Base-by-base conservation (phyloP, 352 stramenopile species). In the Globisporangium radiosum region DNA sequence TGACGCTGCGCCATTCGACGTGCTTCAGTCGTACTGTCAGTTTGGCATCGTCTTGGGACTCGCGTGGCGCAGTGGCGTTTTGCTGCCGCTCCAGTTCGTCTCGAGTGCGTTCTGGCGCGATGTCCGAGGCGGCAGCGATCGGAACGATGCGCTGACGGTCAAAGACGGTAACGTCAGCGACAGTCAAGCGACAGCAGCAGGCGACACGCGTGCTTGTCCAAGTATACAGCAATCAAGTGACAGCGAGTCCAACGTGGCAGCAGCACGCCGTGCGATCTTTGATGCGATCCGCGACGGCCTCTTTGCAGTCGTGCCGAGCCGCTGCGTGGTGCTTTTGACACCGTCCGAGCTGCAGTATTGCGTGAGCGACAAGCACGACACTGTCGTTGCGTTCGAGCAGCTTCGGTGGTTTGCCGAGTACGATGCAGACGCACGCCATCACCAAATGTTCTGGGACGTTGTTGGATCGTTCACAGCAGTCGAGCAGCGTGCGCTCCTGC, bases 11-110 rank as follows among this genome's bases (percentile, higher is more conserved):
- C 55, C 54, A 38, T 63, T 70, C 2, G 55, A 85, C 19, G 54
- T 78, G 8, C 39, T 87, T 2, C 54, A 72, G n/a, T 87, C 70
- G 70, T 87, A 75, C 49, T 86, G 77, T 42, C 65, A 70, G 13
- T 60, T 90, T 8, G 83, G 81, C 0, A 75, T 85, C 53, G 11
- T 88, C 13, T 57, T 91, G 7, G 81, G 81, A 7, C 81, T 91
- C 17, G 70, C 76, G 0, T 93, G 83, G 83, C 66, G 81, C 3
- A 69, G 72, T 7, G 62, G 67, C 6, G 52, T 76, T 7, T 25
- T 81, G 5, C 43, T 89, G 0, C 79, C 83, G 1, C 68, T 91
- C 15, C 64, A 83, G 54, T 88, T 76, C 43, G 0, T 89, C n/a
- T 75, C 71, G 0, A 48, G 19, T 0, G 37, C 48, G 5, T 84